Percentiles rank a stretch among this genome's conserved stretches.
phyloP scores from a whole-genome alignment of 768 basidiomycete species.

The Boletellus ananiceps region DNA sequence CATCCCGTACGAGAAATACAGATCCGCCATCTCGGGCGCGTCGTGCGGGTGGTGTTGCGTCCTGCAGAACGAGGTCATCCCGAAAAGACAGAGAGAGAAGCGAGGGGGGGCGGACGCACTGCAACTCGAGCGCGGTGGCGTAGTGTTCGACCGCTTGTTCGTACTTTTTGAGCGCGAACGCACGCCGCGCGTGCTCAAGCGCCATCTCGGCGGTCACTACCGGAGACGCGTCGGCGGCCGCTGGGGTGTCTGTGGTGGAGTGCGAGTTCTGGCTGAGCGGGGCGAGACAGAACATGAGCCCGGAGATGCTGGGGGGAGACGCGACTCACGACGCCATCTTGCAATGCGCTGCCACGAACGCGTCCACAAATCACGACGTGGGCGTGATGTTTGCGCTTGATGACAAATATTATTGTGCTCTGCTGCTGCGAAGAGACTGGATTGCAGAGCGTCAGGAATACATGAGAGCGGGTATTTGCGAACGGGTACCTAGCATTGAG shows the following conservation, averaged over 20 bases:
- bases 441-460: not conserved
- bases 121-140: slow-evolving; percentile 75
- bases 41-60: slow-evolving; percentile 74
- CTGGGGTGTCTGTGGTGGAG: not conserved
- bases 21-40: slow-evolving; percentile 77
- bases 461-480: slow-evolving; percentile 16
- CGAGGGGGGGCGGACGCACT: slow-evolving; percentile 48
- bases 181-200: slow-evolving; percentile 80
- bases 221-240: slow-evolving; percentile 25
- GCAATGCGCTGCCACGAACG: not conserved
- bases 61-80: slow-evolving; percentile 37
- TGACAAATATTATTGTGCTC: slow-evolving; percentile 4
- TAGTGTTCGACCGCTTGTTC: slow-evolving; percentile 84
- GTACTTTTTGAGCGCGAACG: slow-evolving; percentile 81
- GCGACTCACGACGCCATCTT: slow-evolving; percentile 27
- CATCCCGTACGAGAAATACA: slow-evolving; percentile 89
- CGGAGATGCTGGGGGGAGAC: not conserved
- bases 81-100: not conserved
- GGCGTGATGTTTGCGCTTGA: slow-evolving; percentile 17
- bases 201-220: slow-evolving; percentile 45
- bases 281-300: not conserved
- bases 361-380: slow-evolving; percentile 8
- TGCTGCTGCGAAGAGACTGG: too few relatives aligned
- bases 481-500: slow-evolving; percentile 12
- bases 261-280: slow-evolving; percentile 11